Base-by-base conservation (phyloP, 129 eudicot genomes). In the Silybum marianum region DNA sequence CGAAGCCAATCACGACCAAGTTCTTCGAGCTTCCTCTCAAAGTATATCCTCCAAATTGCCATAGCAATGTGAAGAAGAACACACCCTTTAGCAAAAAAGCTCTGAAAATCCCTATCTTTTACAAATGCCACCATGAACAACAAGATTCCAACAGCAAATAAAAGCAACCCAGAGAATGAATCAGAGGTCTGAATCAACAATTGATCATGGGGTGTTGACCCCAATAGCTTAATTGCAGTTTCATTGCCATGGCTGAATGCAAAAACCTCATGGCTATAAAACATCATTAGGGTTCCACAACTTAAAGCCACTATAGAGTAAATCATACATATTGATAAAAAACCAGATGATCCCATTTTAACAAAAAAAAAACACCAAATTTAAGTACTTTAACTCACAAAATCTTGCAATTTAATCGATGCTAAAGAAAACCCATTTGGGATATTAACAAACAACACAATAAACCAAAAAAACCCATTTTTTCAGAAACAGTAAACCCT, bases 61-160 rank as follows among this genome's bases (percentile, higher is more conserved):
- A 88, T 87, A 0, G 95, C 88, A 25, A 91, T 58, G 80, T 95
- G 99, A 71, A 95, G 90, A 67, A 92, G 85, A 82, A 93, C 98
- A 85, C 99, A 95, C 14, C 99, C 99, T 78, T 85, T 89, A 0
- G 99, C 98, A 76, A 95, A 95, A 83, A 91, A 93, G 78, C 89
- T 82, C 72, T 95, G 98, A 78, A 95, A 93, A 65, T 91, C 91
- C 70, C 87, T 87, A 78, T 95, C 99, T 62, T 91, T 93, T 23
- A 95, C 95, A 87, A 95, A 93, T 48, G 93, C 98, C 80, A 93
- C 97, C 98, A 95, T 95, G 80, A 95, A 93, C 89, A 95, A 80
- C 34, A 95, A 83, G 38, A 87, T 87, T 21, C 99, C 99, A 88
- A 95, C 84, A 22, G 88, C 91, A 84, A 88, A 91, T 46, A 95